Evolutionary conservation across 768 basidiomycete species (phyloP).

Genomic region (Hygrocybe punicea): DNA sequence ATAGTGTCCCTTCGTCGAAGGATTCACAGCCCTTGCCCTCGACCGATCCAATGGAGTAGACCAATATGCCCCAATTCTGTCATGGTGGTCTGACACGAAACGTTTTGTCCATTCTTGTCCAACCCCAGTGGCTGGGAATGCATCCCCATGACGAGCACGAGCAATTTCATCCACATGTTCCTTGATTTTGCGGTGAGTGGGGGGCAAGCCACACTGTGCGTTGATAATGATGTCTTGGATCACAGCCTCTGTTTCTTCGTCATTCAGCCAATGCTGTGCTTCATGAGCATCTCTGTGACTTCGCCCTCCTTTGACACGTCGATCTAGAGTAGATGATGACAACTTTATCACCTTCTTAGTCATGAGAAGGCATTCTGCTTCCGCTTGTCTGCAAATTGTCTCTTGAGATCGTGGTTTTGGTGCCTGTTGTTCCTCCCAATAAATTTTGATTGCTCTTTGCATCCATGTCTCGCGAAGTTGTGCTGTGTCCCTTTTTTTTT

Average conservation of each 20-base stretch:
- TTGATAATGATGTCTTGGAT: neutral
- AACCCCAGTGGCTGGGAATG: slow-evolving; percentile 31
- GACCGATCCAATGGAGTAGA: neutral
- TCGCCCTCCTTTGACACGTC: neutral
- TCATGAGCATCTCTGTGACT: neutral
- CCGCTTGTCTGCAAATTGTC: neutral
- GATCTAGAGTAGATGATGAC: neutral
- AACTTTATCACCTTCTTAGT: neutral
- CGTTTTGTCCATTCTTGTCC: slow-evolving; percentile 36
- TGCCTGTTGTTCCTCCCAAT: neutral
- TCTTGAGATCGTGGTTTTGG: neutral
- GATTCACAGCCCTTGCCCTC: slow-evolving; percentile 31
- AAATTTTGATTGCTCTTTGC: neutral
- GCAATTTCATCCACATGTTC: slow-evolving; percentile 24
- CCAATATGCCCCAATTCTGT: slow-evolving; percentile 24
- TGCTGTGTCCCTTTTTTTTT: neutral
- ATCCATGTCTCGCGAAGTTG: neutral
- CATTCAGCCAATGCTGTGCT: neutral
- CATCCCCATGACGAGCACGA: slow-evolving; percentile 23
- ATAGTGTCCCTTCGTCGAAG: slow-evolving; percentile 30
- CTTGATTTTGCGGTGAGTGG: slow-evolving; percentile 29
- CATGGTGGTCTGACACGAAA: slow-evolving; percentile 28
- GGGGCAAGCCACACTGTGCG: slow-evolving; percentile 28
- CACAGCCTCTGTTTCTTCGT: neutral
- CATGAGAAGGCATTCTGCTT: neutral